Evolutionary conservation across 139 green algal species (phyloP), one percentile per base, ranked within the genome.

Genomic region (Penium margaritaceum): DNA sequence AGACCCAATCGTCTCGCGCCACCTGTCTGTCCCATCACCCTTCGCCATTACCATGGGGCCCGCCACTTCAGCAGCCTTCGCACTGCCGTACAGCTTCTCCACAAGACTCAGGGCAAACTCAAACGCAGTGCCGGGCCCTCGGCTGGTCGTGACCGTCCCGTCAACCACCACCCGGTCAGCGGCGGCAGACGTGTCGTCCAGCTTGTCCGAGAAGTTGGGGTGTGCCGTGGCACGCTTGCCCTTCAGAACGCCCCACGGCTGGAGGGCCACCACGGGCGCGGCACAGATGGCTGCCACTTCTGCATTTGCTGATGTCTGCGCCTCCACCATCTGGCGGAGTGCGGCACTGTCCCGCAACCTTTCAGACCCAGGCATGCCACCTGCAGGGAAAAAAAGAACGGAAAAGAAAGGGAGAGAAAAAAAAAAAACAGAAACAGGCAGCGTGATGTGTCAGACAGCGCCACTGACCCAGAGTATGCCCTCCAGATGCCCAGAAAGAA

Each of bases 91-190:
- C 67, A 98, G 78, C 72, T 88, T 68, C 83, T 89, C 83, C 12
- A 97, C 91, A 6, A 96, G 83, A 0, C 71, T 69, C 58, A 98
- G 84, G 3, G 91, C 86, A 88, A 96, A 98, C 81, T 97, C 92
- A 64, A 97, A 90, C 0, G 93, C 84, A 0, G 93, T 96, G 0
- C 90, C 91, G 2, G 92, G 91, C 5, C 90, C 91, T 6, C 87
- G 81, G 69, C 81, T 90, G 46, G 93, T 98, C 37, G 88, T 88
- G 2, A 96, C 67, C 17, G 77, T 85, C 30, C 89, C 90, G 69
- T 95, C 89, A n/a, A 91, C 86, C 32, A 96, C 91, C 36, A 98
- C 94, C 0, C 92, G 85, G 33, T 88, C 63, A 0, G 78, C 37
- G 32, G 33, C 30, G 19, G 30, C 24, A 0, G 58, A 27, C 24